Conservation (phyloP, 106 monocot species). For the Amphibolis antarctica region DNA sequence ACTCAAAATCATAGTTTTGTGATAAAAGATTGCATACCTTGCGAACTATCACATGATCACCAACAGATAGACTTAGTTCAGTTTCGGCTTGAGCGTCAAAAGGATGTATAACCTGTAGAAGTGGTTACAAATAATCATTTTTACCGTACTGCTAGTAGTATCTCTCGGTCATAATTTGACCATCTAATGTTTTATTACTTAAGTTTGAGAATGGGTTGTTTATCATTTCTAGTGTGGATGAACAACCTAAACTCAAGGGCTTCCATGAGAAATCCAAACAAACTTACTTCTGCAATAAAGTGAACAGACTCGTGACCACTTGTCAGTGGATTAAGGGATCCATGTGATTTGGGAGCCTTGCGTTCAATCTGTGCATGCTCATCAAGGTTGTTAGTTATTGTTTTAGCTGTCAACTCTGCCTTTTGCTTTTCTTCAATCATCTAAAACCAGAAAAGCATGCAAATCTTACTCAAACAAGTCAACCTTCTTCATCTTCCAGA, state of each 20-base stretch:
- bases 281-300: conserved; percentile 64
- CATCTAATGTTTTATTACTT: background rate
- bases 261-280: background rate
- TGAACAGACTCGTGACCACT: conserved; percentile 19
- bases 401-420: conserved; percentile 13
- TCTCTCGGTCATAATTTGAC: background rate
- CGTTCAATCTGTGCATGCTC: conserved; percentile 11
- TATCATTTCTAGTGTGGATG: background rate
- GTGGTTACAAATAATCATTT: background rate
- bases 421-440: conserved; percentile 49
- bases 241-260: background rate
- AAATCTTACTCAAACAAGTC: background rate
- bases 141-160: background rate
- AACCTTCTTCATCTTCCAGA: background rate
- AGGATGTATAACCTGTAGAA: conserved; percentile 68
- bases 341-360: conserved; percentile 15
- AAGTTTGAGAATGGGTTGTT: background rate
- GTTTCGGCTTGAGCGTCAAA: conserved; percentile 89
- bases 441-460: conserved; percentile 20
- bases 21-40: conserved; percentile 36
- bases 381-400: conserved; percentile 13
- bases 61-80: conserved; percentile 64
- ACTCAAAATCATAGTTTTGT: background rate
- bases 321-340: conserved; percentile 11
- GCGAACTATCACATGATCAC: conserved; percentile 73